These are phyloP conservation scores for Cladosporium halotolerans DNA, from an alignment of 2,329 filamentous ascomycete genomes.

Conservation along the genomic window DNA sequence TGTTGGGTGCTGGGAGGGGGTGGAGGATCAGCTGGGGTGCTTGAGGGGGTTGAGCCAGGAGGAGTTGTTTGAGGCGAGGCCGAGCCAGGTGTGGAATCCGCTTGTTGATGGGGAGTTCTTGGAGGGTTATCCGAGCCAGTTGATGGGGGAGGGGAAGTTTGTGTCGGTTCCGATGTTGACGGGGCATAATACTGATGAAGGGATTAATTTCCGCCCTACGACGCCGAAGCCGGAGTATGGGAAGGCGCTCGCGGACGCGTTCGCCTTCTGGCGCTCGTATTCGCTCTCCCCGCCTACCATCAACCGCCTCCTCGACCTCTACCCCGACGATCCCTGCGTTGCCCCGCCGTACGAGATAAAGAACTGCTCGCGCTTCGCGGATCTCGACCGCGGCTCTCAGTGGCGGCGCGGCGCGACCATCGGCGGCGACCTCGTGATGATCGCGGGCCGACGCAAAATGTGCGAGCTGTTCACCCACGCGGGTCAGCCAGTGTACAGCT, in stretches of 20 bases:
- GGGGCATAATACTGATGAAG: conserved; percentile 48
- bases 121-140: conserved; percentile 43
- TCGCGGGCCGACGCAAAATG: conserved; percentile 42
- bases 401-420: conserved; percentile 44
- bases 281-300: conserved; percentile 42
- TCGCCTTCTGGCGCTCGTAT: conserved; percentile 43
- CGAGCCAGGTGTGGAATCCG: conserved; percentile 29
- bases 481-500: conserved; percentile 37
- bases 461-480: conserved; percentile 35
- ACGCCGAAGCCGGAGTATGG: conserved; percentile 40
- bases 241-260: conserved; percentile 30
- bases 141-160: conserved; percentile 39
- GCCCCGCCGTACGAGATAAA: conserved; percentile 37
- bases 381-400: conserved; percentile 31
- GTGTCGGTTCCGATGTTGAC: conserved; percentile 41
- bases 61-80: conserved; percentile 33
- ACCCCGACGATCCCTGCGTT: conserved; percentile 45
- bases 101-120: conserved; percentile 45
- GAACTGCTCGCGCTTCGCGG: conserved; percentile 22
- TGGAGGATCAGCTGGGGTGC: conserved; percentile 30
- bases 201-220: conserved; percentile 32
- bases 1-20: conserved; percentile 7
- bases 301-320: conserved; percentile 40
- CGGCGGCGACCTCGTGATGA: conserved; percentile 46
- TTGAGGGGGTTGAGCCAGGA: conserved; percentile 27